phyloP scores from a whole-genome alignment of 2,329 filamentous ascomycete genomes.

The Fusarium temperatum region DNA sequence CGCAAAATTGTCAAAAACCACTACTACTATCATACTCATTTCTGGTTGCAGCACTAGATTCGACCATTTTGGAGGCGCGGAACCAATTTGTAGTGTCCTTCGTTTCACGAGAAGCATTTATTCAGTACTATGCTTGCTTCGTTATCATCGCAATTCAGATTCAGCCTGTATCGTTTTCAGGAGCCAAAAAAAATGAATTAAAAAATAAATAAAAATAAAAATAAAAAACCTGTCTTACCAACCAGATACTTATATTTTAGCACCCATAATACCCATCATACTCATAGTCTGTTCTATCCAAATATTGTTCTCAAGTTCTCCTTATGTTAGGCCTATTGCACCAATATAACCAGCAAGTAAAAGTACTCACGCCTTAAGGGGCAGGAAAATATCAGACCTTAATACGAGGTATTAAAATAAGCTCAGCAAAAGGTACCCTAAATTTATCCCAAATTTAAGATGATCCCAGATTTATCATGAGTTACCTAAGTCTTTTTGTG shows the following conservation, averaged over 20 bases:
- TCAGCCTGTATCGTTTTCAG: too few species aligned
- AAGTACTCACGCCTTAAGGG: background rate
- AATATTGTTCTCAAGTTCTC: background rate
- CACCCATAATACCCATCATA: too few species aligned
- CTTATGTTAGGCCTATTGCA: background rate
- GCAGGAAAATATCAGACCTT: background rate
- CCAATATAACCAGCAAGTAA: too few species aligned
- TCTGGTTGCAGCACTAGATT: background rate
- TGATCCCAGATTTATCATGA: background rate
- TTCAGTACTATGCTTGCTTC: background rate
- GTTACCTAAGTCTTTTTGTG: background rate
- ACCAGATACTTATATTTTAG: background rate
- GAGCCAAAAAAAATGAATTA: too few species aligned
- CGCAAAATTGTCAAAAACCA: constrained; percentile 10
- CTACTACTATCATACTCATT: background rate
- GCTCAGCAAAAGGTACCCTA: background rate
- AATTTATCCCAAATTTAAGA: too few species aligned
- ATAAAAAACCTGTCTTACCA: background rate
- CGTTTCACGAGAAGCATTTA: background rate
- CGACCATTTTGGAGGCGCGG: background rate
- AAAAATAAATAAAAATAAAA: too few species aligned
- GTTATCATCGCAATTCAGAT: too few species aligned
- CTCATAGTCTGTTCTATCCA: background rate
- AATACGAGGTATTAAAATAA: background rate
- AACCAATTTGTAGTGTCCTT: background rate